phyloP scores from a whole-genome alignment of 305 asterid species.

The Fraxinus greggii region DNA sequence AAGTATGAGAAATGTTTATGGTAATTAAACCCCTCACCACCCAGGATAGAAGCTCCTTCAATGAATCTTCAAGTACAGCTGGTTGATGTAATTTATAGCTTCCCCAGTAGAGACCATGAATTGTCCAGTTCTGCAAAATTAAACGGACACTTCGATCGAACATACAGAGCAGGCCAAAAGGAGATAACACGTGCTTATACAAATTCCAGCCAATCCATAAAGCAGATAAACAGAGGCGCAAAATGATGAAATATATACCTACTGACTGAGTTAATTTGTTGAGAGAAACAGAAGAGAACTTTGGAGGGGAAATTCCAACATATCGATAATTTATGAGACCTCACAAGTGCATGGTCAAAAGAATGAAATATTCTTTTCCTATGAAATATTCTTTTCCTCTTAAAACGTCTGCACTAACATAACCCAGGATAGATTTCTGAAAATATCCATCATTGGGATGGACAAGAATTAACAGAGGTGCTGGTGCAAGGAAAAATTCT shows the following conservation, averaged over 20 bases:
- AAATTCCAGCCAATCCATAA: neutral
- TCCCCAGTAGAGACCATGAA: constrained; percentile 98
- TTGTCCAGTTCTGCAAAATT: constrained; percentile 76
- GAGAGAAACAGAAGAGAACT: neutral
- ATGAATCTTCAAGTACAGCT: constrained; percentile 64
- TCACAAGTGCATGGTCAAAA: neutral
- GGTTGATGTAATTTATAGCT: constrained; percentile 69
- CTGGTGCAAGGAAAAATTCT: neutral
- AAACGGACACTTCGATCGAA: neutral
- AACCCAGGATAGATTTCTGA: neutral
- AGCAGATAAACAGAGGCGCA: neutral
- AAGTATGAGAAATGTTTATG: constrained; percentile 70
- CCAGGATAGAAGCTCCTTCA: constrained; percentile 82
- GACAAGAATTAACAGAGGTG: neutral
- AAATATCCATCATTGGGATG: neutral
- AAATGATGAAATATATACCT: neutral
- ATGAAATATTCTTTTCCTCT: neutral
- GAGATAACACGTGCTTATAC: neutral
- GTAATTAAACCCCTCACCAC: constrained; percentile 65
- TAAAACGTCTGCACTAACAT: neutral
- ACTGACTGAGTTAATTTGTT: too few species aligned
- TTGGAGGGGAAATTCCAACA: neutral
- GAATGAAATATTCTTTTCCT: neutral
- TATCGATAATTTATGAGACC: neutral
- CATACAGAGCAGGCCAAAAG: neutral